phyloP scores from a whole-genome alignment of 2,329 filamentous ascomycete genomes.

The Xylaria sp. region DNA sequence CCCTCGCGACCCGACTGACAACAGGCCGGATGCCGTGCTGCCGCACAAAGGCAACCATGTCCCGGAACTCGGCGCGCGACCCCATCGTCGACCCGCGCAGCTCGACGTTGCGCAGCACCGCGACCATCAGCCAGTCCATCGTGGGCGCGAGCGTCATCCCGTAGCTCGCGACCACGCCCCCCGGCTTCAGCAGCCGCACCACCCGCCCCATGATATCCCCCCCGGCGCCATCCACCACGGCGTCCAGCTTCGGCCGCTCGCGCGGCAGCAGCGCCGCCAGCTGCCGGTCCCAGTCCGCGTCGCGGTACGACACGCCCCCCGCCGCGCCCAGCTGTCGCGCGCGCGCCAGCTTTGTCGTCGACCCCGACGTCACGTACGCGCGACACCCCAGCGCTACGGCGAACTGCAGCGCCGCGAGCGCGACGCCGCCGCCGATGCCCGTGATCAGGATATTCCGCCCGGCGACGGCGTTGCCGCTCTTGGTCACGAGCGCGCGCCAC shows the following conservation, averaged over 20 bases:
- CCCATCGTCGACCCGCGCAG: constrained; percentile 90
- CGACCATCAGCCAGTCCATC: constrained; percentile 85
- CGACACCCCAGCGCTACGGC: constrained; percentile 74
- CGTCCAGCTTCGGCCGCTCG: constrained; percentile 74
- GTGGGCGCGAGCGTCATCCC: constrained; percentile 89
- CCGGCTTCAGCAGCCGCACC: constrained; percentile 73
- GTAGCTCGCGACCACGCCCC: constrained; percentile 84
- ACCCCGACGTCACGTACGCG: constrained; percentile 82
- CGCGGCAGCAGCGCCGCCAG: constrained; percentile 66
- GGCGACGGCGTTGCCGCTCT: constrained; percentile 65
- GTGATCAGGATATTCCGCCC: constrained; percentile 84
- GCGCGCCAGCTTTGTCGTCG: constrained; percentile 74
- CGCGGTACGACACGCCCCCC: constrained; percentile 83
- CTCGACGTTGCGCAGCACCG: constrained; percentile 86
- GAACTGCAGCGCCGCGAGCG: constrained; percentile 80
- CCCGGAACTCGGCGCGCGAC: constrained; percentile 83
- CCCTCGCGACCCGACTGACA: constrained; percentile 74
- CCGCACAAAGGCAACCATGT: constrained; percentile 85
- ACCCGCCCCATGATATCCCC: constrained; percentile 76
- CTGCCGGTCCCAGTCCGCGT: constrained; percentile 80
- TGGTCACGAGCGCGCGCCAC: constrained; percentile 84
- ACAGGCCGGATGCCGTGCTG: constrained; percentile 76
- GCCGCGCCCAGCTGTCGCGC: constrained; percentile 75
- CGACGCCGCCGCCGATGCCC: constrained; percentile 91
- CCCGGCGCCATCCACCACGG: constrained; percentile 88